Evolutionary conservation across 1,284 basidiomycete genomes (phyloP), one percentile per base, ranked within the genome.

Genomic region (Ceratobasidium sp.): DNA sequence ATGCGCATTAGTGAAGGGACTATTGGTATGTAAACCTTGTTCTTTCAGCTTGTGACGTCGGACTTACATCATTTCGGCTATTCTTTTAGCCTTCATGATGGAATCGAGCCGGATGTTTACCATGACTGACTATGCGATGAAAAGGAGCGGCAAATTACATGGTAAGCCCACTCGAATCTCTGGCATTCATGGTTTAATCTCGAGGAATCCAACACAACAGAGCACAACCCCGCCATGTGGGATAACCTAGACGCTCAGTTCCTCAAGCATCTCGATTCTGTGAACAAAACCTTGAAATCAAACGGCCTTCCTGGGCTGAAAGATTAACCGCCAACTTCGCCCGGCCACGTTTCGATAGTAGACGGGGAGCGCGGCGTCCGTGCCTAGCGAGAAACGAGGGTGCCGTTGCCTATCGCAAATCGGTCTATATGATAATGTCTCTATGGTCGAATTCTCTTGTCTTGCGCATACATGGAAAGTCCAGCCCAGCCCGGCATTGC

Each of bases 41-140:
- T 67, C 2, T 20, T 13, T 53, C 49, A n/a, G 15, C 10, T 10
- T 12, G 26, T 15, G 3, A 13, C 13, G 26, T 23, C 46, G 39
- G 18, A 26, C 64, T 67, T n/a, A 67, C 28, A 26, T 12, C 64
- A 49, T 28, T n/a, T 13, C 64, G 64, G 64, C 20, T 51, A 55
- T 26, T 49, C 28, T 51, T 26, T 64, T 53, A 91, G 91, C 88
- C 13, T 90, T 91, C 84, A 91, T 92, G 90, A 90, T 92, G 80
- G 91, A 92, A 83, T 88, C 90, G 1, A 89, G 88, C 81, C 88
- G 91, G 87, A 88, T 89, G 84, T 87, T 91, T 80, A 90, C 89
- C 0, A 85, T 92, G 55, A 91, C 90, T 4, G 91, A 92, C 80
- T 92, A 86, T 80, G 91, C 90, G 3, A 89, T 91, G 86, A 88